Percentiles rank a stretch among this genome's conserved stretches.
Evolutionary conservation across 169 alveolate genomes (phyloP).

Genomic region (Besnoitia besnoiti): DNA sequence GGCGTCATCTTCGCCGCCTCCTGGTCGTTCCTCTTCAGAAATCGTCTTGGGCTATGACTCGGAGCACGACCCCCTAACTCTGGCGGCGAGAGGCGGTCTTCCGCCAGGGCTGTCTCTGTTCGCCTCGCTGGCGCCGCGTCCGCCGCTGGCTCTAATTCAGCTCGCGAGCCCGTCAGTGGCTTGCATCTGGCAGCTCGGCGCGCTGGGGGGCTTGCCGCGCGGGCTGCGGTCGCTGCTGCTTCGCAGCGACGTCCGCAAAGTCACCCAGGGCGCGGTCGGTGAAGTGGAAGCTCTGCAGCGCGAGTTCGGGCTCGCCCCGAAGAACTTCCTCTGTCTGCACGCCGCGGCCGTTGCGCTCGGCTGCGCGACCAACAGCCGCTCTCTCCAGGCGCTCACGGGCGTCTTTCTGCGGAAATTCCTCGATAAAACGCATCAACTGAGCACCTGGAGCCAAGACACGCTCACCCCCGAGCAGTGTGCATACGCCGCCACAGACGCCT

Average conservation of each 20-base stretch:
- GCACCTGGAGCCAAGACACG: slow-evolving; percentile 20
- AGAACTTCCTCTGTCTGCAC: neutral
- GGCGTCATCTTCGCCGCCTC: neutral
- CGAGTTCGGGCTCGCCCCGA: slow-evolving; percentile 12
- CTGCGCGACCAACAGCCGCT: slow-evolving; percentile 6
- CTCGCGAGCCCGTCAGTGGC: neutral
- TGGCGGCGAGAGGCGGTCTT: neutral
- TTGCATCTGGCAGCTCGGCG: slow-evolving; percentile 5
- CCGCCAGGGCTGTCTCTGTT: neutral
- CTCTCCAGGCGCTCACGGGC: slow-evolving; percentile 29
- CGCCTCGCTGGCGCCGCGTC: slow-evolving; percentile 20
- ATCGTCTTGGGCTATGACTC: slow-evolving; percentile 8
- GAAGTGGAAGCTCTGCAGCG: slow-evolving; percentile 28
- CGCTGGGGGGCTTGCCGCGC: slow-evolving; percentile 28
- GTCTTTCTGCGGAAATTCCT: neutral
- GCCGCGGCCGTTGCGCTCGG: slow-evolving; percentile 33
- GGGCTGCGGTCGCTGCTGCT: neutral
- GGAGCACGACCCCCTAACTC: slow-evolving; percentile 10
- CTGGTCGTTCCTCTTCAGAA: neutral
- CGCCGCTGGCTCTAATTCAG: slow-evolving; percentile 25
- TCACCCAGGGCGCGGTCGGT: slow-evolving; percentile 4
- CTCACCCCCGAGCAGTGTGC: neutral
- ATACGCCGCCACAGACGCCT: slow-evolving; percentile 40
- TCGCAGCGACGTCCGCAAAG: neutral
- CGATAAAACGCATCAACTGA: neutral